Evolutionary conservation across 2,329 filamentous ascomycete species (phyloP), one percentile per base, ranked within the genome.

Genomic region (Nannizziopsis barbatae): DNA sequence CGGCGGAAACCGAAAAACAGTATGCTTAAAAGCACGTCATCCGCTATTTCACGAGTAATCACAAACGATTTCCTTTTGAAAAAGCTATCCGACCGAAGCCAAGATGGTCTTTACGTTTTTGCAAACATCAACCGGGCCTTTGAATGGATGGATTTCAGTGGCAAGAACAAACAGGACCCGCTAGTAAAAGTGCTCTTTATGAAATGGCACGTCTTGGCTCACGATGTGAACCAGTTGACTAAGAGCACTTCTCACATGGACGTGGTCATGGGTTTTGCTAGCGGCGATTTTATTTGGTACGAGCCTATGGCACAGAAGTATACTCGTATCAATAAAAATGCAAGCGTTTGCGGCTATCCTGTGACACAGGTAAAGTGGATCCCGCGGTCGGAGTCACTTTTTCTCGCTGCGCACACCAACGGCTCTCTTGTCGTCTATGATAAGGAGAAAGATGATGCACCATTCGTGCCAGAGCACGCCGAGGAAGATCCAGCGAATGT

Each of bases 251-350:
- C 76, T 4, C 90, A 96, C 61, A 75, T 98, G 37, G 92, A 98
- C 62, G 74, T 98, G 15, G 81, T 95, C 50, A 85, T 98, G 80
- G 92, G 92, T 1, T 96, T 95, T 60, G 95, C 90, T 5, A 93
- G 89, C 0, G 88, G 89, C 35, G 92, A 98, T 65, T 88, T 98
- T 42, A 90, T 98, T 53, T 98, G 92, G 92, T 96, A 92, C 73
- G 92, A 98, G 66, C 89, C 92, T 9, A 86, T 95, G 60, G 90
- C 88, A 35, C 90, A 96, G 60, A 88, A 93, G 62, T 98, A 98
- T 65, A 86, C 87, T 2, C 81, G 92, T 15, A 75, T 98, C 59
- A 98, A 98, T 63, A 98, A 98, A 70, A 96, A 96, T 64, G 90
- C 90, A 18, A 77, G 84, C 49, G 93, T 96, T 65, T 95, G 94